Conservation (phyloP, 1,284 basidiomycete genomes). For the Austroboletus rostrupii region DNA sequence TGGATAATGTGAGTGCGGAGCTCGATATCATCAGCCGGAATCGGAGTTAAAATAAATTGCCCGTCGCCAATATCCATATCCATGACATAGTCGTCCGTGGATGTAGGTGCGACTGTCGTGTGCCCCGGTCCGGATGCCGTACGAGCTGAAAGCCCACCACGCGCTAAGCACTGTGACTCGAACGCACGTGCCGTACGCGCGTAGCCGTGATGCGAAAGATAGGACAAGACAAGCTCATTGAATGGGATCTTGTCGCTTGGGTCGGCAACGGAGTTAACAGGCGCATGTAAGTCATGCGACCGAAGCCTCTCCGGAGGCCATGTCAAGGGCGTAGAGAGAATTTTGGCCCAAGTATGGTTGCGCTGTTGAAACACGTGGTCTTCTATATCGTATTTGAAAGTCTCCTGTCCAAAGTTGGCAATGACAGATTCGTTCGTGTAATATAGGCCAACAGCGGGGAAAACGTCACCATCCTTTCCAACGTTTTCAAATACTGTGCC, state of each 20-base stretch:
- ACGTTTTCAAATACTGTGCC: slow-evolving; percentile 72
- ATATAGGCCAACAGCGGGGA: slow-evolving; percentile 84
- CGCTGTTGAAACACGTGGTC: slow-evolving; percentile 68
- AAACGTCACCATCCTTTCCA: slow-evolving; percentile 61
- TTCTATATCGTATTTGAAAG: slow-evolving; percentile 87
- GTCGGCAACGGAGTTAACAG: slow-evolving; percentile 10
- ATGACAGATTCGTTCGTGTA: slow-evolving; percentile 69
- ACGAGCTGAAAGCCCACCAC: slow-evolving; percentile 21
- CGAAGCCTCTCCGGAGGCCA: slow-evolving; percentile 20
- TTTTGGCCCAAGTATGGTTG: slow-evolving; percentile 58
- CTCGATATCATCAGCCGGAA: slow-evolving; percentile 48
- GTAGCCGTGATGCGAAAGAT: slow-evolving; percentile 79
- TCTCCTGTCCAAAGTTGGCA: slow-evolving; percentile 82
- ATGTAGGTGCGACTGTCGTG: slow-evolving; percentile 9
- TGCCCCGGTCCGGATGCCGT: slow-evolving; percentile 1
- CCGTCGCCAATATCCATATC: slow-evolving; percentile 34
- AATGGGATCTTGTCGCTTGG: slow-evolving; percentile 39
- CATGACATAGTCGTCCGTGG: slow-evolving; percentile 45
- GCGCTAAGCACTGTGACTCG: slow-evolving; percentile 42
- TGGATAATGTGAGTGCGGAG: slow-evolving; percentile 67
- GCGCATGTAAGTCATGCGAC: slow-evolving; percentile 5
- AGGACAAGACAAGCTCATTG: slow-evolving; percentile 71
- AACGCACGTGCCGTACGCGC: slow-evolving; percentile 65
- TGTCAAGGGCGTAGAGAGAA: slow-evolving; percentile 51
- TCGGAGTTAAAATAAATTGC: slow-evolving; percentile 6